These are phyloP conservation scores for Ustilaginoidea virens DNA, from an alignment of 2,329 filamentous ascomycete genomes.

Conservation along the genomic window DNA sequence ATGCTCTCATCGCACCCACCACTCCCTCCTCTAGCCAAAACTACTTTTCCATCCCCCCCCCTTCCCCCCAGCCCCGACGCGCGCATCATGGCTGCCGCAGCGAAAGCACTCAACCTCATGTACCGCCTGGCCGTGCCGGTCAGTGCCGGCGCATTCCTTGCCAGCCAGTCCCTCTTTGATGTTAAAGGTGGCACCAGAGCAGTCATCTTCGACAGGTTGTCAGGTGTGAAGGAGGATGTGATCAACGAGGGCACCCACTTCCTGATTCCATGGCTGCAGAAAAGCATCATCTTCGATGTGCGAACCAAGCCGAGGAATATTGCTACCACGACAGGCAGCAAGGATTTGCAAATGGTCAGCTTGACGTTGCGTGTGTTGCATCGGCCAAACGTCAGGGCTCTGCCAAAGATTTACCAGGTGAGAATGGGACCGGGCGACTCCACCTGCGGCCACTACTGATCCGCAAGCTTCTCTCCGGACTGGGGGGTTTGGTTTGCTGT, in stretches of 20 bases:
- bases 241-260: conserved; percentile 96
- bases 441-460: neutral
- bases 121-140: conserved; percentile 61
- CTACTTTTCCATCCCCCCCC: too few relatives aligned
- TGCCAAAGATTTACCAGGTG: conserved; percentile 98
- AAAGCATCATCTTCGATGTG: conserved; percentile 89
- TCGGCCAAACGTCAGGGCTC: conserved; percentile 76
- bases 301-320: conserved; percentile 96
- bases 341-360: conserved; percentile 99
- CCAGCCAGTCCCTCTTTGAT: conserved; percentile 82
- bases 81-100: conserved; percentile 32
- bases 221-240: conserved; percentile 84
- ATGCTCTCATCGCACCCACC: too few relatives aligned
- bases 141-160: conserved; percentile 49
- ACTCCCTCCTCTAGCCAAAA: too few relatives aligned
- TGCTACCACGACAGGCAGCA: conserved; percentile 91
- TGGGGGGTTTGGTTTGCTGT: neutral
- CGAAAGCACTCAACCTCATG: conserved; percentile 42
- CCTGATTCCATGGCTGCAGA: conserved; percentile 88
- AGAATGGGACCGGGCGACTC: too few relatives aligned
- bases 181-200: conserved; percentile 88
- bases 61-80: conserved; percentile 1
- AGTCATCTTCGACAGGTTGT: conserved; percentile 91
- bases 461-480: neutral
- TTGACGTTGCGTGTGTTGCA: conserved; percentile 91